Percentiles rank a stretch among this genome's conserved stretches.
Conservation (phyloP, 768 basidiomycete species). For the Auricularia cornea region DNA sequence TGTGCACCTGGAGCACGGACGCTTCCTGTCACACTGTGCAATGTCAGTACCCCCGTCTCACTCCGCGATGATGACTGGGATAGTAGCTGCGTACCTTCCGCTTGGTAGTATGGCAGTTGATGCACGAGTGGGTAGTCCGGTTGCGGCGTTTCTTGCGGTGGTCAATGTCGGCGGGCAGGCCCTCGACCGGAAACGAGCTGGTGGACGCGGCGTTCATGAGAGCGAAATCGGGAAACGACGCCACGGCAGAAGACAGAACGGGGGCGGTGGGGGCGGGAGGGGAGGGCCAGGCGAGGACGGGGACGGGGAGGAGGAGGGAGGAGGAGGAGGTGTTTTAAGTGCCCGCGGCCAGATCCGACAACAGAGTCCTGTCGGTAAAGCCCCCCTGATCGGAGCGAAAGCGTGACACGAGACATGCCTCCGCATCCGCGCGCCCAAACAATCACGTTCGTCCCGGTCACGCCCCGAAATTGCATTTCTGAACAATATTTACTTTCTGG, state of each 20-base stretch:
- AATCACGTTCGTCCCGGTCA: no score
- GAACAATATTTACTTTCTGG: neutral
- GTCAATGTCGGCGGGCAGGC: slow-evolving; percentile 8
- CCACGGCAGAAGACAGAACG: neutral
- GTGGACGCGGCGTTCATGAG: neutral
- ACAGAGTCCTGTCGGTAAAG: neutral
- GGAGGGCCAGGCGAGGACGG: neutral
- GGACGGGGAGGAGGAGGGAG: neutral
- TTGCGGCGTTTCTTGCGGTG: slow-evolving; percentile 76
- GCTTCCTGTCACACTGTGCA: slow-evolving; percentile 77
- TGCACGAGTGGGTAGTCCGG: slow-evolving; percentile 79
- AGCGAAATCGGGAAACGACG: neutral
- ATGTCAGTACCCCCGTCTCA: slow-evolving; percentile 7
- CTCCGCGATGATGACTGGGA: slow-evolving; percentile 3
- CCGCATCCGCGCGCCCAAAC: no score
- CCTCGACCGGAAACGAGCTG: neutral
- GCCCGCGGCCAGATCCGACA: neutral
- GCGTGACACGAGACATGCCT: neutral
- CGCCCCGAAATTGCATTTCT: neutral
- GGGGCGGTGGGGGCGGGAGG: neutral
- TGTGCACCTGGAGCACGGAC: slow-evolving; percentile 86
- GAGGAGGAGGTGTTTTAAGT: neutral
- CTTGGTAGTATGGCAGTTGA: slow-evolving; percentile 91
- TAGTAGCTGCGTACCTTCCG: slow-evolving; percentile 53
- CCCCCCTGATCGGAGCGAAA: neutral